phyloP scores from a whole-genome alignment of 805 yeast species.

The Metschnikowia anglica region DNA sequence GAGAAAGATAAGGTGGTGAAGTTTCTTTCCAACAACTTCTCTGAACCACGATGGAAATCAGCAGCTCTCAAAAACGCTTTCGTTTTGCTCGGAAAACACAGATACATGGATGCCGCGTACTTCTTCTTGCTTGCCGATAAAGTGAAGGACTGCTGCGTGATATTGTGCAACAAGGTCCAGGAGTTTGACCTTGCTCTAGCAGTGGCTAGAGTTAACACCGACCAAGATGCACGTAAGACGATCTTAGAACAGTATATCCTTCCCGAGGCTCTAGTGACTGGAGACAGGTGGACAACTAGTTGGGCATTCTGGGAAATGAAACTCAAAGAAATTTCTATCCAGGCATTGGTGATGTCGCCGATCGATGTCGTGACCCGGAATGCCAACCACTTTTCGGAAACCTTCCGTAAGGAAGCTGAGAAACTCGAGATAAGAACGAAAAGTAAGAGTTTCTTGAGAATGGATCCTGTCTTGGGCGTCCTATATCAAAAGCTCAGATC shows the following conservation, averaged over 20 bases:
- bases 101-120: conserved; percentile 83
- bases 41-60: conserved; percentile 71
- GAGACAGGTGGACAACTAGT: conserved; percentile 79
- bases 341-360: conserved; percentile 63
- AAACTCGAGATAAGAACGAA: conserved; percentile 17
- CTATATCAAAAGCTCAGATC: conserved; percentile 63
- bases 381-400: conserved; percentile 23
- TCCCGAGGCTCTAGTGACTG: conserved; percentile 56
- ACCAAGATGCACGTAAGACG: conserved; percentile 29
- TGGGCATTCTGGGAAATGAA: conserved; percentile 73
- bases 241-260: conserved; percentile 52
- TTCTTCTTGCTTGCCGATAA: conserved; percentile 81
- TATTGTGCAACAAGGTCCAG: conserved; percentile 61
- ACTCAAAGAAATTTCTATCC: conserved; percentile 47
- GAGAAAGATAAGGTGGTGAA: conserved; percentile 82
- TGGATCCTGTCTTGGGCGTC: conserved; percentile 78
- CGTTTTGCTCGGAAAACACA: conserved; percentile 83
- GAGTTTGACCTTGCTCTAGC: conserved; percentile 78
- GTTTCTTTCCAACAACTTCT: conserved; percentile 75
- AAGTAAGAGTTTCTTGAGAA: conserved; percentile 50
- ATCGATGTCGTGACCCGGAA: conserved; percentile 27
- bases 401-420: conserved; percentile 18
- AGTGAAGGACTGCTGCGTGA: conserved; percentile 73
- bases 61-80: conserved; percentile 94
- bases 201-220: conserved; percentile 69